phyloP scores from a whole-genome alignment of 2,329 filamentous ascomycete genomes.

The Dactylellina sp. region DNA sequence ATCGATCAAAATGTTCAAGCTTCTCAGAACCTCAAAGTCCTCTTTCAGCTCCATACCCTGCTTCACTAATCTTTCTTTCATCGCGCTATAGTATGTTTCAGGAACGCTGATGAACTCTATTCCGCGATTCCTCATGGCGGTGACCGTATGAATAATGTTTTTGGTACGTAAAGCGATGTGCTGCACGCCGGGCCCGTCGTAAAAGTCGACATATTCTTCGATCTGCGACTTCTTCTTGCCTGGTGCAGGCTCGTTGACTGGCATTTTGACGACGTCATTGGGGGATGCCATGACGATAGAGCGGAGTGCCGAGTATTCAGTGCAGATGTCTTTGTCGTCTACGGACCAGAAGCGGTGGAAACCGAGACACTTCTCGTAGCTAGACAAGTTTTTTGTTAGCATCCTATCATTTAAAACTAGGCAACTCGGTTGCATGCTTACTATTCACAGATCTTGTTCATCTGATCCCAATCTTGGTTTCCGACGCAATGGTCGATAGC shows the following conservation, averaged over 20 bases:
- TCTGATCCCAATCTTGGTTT: conserved; percentile 95
- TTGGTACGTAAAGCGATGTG: conserved; percentile 88
- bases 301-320: conserved; percentile 88
- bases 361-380: conserved; percentile 87
- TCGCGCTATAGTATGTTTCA: conserved; percentile 82
- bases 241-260: conserved; percentile 92
- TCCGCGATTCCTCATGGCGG: conserved; percentile 82
- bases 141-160: conserved; percentile 82
- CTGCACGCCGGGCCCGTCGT: conserved; percentile 88
- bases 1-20: conserved; percentile 89
- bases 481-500: conserved; percentile 96
- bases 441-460: conserved; percentile 75
- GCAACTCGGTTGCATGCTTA: conserved; percentile 62
- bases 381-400: conserved; percentile 65
- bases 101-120: conserved; percentile 95
- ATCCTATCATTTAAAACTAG: too few relatives aligned
- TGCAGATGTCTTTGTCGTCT: conserved; percentile 91
- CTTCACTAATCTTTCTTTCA: conserved; percentile 74
- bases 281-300: conserved; percentile 89
- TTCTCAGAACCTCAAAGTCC: conserved; percentile 80
- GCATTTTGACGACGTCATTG: conserved; percentile 93
- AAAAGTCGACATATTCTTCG: conserved; percentile 91
- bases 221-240: conserved; percentile 95
- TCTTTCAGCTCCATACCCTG: conserved; percentile 74
- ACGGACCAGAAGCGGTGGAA: conserved; percentile 99